Percentiles rank a stretch among this genome's conserved stretches.
Conservation (phyloP, 2,329 filamentous ascomycete genomes). For the Ceratocystis albifundus region DNA sequence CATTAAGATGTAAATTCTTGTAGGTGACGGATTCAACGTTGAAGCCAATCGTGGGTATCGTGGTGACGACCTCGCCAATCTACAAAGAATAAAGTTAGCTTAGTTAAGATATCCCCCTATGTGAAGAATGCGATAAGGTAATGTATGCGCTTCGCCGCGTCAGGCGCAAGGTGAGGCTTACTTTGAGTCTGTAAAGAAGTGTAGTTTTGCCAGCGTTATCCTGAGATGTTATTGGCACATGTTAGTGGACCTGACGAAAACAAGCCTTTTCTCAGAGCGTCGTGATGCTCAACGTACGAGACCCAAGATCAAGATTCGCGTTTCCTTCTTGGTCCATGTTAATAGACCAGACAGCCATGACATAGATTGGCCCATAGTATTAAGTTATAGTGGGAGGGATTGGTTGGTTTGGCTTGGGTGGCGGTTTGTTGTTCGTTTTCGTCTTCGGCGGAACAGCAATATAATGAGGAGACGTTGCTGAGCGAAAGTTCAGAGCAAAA, state of each 20-base stretch:
- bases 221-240: slow-evolving; percentile 36
- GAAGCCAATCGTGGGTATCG: slow-evolving; percentile 97
- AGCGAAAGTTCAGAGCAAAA: background rate
- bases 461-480: background rate
- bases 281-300: slow-evolving; percentile 49
- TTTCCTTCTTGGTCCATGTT: slow-evolving; percentile 86
- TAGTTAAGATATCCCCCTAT: slow-evolving; percentile 8
- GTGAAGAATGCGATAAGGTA: slow-evolving; percentile 6
- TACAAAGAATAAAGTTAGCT: slow-evolving; percentile 31
- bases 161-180: slow-evolving; percentile 30
- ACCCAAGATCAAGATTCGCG: slow-evolving; percentile 86
- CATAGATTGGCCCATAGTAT: slow-evolving; percentile 49
- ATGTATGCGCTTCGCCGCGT: slow-evolving; percentile 4
- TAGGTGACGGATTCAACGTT: slow-evolving; percentile 98
- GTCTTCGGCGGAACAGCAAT: background rate
- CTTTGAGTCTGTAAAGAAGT: slow-evolving; percentile 89
- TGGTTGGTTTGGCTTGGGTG: background rate
- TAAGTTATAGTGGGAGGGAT: slow-evolving; percentile 16
- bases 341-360: slow-evolving; percentile 62
- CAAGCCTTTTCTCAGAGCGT: background rate
- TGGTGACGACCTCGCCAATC: slow-evolving; percentile 98
- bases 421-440: background rate
- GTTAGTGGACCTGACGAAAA: slow-evolving; percentile 6
- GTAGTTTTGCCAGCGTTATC: slow-evolving; percentile 99
- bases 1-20: slow-evolving; percentile 96